phyloP scores from a whole-genome alignment of 768 basidiomycete genomes.

The Pleurotus ostreatus region DNA sequence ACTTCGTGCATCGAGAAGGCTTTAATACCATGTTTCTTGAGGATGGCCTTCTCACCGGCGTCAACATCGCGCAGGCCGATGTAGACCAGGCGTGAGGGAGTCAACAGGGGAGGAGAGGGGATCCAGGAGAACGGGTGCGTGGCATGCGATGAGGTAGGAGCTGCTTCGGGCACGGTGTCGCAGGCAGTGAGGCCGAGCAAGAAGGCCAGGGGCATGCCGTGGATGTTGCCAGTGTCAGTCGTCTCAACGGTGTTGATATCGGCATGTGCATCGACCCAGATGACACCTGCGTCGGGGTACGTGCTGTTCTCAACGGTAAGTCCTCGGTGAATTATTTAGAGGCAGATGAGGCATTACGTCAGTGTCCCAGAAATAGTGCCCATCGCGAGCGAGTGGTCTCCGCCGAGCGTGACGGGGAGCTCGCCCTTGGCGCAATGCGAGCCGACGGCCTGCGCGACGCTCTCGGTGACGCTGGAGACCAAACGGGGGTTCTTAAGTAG shows the following conservation, averaged over 20 bases:
- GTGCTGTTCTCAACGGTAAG: slow-evolving; percentile 34
- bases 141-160: slow-evolving; percentile 18
- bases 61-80: slow-evolving; percentile 96
- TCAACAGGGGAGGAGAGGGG: slow-evolving; percentile 60
- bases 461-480: slow-evolving; percentile 78
- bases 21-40: slow-evolving; percentile 77
- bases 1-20: slow-evolving; percentile 92
- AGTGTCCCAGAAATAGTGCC: slow-evolving; percentile 92
- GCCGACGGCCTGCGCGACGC: slow-evolving; percentile 75
- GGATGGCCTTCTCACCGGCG: slow-evolving; percentile 79
- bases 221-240: slow-evolving; percentile 87
- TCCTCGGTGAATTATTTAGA: slow-evolving; percentile 7
- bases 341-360: slow-evolving; percentile 35
- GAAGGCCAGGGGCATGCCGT: slow-evolving; percentile 98
- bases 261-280: slow-evolving; percentile 97
- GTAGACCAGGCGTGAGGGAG: slow-evolving; percentile 81
- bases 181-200: slow-evolving; percentile 56
- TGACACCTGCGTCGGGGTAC: slow-evolving; percentile 77
- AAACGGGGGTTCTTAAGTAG: slow-evolving; percentile 87
- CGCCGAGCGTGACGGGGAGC: slow-evolving; percentile 88
- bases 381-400: slow-evolving; percentile 94
- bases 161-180: slow-evolving; percentile 25
- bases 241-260: slow-evolving; percentile 91
- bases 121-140: slow-evolving; percentile 37
- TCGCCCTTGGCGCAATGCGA: slow-evolving; percentile 72